Evolutionary conservation across 2,329 filamentous ascomycete genomes (phyloP), one percentile per base, ranked within the genome.

Genomic region (Colletotrichum tropicale): DNA sequence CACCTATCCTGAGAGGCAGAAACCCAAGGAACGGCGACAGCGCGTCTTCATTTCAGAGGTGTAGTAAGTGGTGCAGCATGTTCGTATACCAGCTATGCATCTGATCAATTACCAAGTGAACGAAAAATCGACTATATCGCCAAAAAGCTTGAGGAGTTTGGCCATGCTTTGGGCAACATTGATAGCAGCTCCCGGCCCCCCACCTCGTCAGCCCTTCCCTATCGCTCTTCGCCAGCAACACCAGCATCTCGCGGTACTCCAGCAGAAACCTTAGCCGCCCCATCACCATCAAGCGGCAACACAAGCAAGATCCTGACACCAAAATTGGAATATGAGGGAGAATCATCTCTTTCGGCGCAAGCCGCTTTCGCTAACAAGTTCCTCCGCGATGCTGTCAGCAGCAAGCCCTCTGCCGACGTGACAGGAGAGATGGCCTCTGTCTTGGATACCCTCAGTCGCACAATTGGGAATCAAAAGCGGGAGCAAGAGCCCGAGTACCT

Each of bases 311-410:
- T 56, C 3, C 18, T 71, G 9, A 70, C 56, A 26, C 58, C 70
- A 7, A 65, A 77, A 55, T 28, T 68, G 32, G 76, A 79, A 28
- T 78, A 78, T n/a, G 74, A 78, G 36, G 78, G 78, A 21, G 79
- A 80, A 58, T 78, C 72, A 0, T 78, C 77, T 2, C 67, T 79
- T 1, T 77, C 77, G 16, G 71, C 80, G 1, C 80, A 80, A 13
- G 77, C 80, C 3, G 75, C 79, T 3, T 79, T 78, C 10, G 80
- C 80, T 2, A 78, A 75, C 10, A 74, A 28, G 26, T 80, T 81
- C 36, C 74, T 81, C 4, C 66, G 58, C 12, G 66, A 74, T 18
- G 70, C 77, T 28, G 72, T 81, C 28, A 76, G 52, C 38, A 78
- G 72, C 48, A 77, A 73, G 10, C 69, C 73, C 3, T 69, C 71